Base-by-base conservation (phyloP, 176 grass and related monocot genomes). In the Paspalum notatum region DNA sequence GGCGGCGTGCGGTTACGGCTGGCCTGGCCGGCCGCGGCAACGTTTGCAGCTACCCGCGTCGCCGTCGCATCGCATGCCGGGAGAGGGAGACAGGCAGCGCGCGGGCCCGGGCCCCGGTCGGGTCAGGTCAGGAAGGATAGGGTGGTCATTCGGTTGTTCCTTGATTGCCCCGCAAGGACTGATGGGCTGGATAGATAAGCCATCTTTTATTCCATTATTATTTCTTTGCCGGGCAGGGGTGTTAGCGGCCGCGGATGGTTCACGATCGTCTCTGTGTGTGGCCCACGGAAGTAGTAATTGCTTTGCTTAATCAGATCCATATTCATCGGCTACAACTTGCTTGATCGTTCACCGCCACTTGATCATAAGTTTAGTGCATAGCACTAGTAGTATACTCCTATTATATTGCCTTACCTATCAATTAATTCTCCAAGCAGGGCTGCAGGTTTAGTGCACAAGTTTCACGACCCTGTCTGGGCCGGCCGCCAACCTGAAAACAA, bases 101-200 rank as follows among this genome's bases (percentile, higher is more conserved):
- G 50, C n/a, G 70, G 49, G 22, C 26, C 54, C 37, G 39, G 8
- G n/a, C n/a, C n/a, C n/a, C n/a, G n/a, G n/a, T n/a, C n/a, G n/a
- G n/a, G n/a, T n/a, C n/a, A n/a, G n/a, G 32, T 32, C 32, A 32
- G 32, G 32, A 32, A 32, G 15, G 67, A 72, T 62, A 60, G 18
- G 55, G 43, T 72, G 32, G n/a, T n/a, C n/a, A n/a, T 32, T 32
- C 3, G 32, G 32, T 17, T 46, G 9, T 4, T 48, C 14, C 46
- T 49, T 16, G 52, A 49, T 72, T 27, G 54, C 43, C 14, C 14
- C 65, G 11, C 45, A 50, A 62, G 54, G 74, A 42, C 17, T 43
- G 21, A 50, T 50, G 17, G 43, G 58, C 43, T 78, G 75, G 59
- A 50, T 7, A 14, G 75, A 78, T 78, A 64, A 78, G 25, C 14